Evolutionary conservation across 176 grass and related monocot genomes (phyloP), one percentile per base, ranked within the genome.

Genomic region (Musa troglodytarum): DNA sequence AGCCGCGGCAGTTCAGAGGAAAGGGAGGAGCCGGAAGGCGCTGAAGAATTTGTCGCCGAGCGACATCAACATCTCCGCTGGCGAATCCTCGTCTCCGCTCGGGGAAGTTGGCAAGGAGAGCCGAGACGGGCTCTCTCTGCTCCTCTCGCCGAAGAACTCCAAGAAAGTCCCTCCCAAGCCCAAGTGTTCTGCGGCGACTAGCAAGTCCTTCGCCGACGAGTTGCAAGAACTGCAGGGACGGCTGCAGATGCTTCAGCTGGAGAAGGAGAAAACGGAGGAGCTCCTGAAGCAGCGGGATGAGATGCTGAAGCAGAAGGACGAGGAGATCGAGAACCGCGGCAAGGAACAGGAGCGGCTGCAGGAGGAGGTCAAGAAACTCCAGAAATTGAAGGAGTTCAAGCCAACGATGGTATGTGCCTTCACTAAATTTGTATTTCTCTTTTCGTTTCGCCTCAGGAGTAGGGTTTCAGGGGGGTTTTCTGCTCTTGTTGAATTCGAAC

Each of bases 341-440:
- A 88, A 89, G 86, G 69, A 89, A 80, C 79, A 82, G 72, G 90
- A 25, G 65, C 71, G 73, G 57, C 90, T 98, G 63, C 80, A 93
- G 77, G 84, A 82, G 19, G 80, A 93, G 71, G 63, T 93, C 82
- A 85, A 88, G 82, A 98, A 98, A 77, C 76, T 89, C 49, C 90
- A 98, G 77, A 87, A 85, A 63, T 49, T 72, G 54, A 98, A 98
- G 84, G 90, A 87, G 84, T 98, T 98, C 86, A 93, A 93, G 64
- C 95, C 95, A 71, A 93, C 90, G 61, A 76, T 98, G 95, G 95
- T 98, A 84, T 21, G 52, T 29, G 61, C 19, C 1, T 76, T 53
- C 43, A 52, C 50, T 52, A 53, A 12, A 34, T 71, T 51, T 3
- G 34, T 63, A 11, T 54, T 56, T 19, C 63, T 2, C 21, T 55